phyloP scores from a whole-genome alignment of 2,329 filamentous ascomycete species.

The Tolypocladium sp. region DNA sequence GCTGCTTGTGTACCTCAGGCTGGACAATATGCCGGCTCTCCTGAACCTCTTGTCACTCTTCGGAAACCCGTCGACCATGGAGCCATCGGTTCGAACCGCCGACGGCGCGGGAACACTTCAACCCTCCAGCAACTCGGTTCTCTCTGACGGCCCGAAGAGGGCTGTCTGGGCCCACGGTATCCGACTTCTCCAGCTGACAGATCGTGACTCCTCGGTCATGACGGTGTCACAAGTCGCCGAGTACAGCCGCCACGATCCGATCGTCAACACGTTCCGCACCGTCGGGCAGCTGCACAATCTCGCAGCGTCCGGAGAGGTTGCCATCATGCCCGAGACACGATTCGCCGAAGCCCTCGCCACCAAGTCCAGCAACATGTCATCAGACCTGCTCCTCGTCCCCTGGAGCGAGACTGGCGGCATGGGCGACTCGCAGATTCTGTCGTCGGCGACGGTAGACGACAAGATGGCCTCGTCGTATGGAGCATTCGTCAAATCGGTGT shows the following conservation, averaged over 20 bases:
- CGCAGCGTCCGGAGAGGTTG: conserved; percentile 71
- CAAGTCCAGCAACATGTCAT: conserved; percentile 59
- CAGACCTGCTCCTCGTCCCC: conserved; percentile 72
- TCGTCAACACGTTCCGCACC: conserved; percentile 84
- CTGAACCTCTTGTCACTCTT: conserved; percentile 78
- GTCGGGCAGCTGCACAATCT: conserved; percentile 80
- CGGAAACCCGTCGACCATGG: conserved; percentile 33
- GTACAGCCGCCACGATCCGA: conserved; percentile 63
- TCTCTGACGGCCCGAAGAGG: background rate
- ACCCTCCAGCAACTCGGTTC: background rate
- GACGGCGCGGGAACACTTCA: conserved; percentile 9
- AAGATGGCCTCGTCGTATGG: conserved; percentile 48
- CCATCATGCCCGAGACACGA: conserved; percentile 66
- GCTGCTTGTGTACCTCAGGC: conserved; percentile 70
- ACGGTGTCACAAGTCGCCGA: conserved; percentile 77
- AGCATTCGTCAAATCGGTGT: conserved; percentile 60
- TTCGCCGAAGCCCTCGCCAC: conserved; percentile 70
- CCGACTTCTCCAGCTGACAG: conserved; percentile 79
- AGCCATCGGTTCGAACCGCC: conserved; percentile 4
- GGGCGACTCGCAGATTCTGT: conserved; percentile 41
- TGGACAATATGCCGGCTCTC: conserved; percentile 75
- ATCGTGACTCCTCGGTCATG: conserved; percentile 94
- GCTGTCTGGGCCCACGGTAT: conserved; percentile 67
- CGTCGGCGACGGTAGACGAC: conserved; percentile 17
- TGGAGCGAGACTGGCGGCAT: conserved; percentile 81